Percentiles rank a stretch among this genome's conserved stretches.
phyloP scores from a whole-genome alignment of 2,329 filamentous ascomycete genomes.

The Curvularia hawaiiensis region DNA sequence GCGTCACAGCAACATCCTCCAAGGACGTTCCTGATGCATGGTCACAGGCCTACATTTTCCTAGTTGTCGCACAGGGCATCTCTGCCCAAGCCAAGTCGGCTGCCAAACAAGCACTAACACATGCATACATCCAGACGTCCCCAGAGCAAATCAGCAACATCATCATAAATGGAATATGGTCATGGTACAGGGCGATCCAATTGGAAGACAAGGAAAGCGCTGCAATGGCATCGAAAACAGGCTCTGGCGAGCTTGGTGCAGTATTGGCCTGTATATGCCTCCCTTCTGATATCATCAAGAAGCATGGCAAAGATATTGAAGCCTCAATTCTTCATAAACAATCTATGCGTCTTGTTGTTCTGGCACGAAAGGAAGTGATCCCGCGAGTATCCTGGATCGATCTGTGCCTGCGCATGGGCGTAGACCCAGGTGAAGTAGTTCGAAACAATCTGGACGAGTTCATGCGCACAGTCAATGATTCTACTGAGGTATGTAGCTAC shows the following conservation, averaged over 20 bases:
- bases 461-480: slow-evolving; percentile 67
- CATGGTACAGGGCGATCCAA: slow-evolving; percentile 72
- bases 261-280: slow-evolving; percentile 68
- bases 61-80: slow-evolving; percentile 68
- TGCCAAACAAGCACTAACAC: slow-evolving; percentile 65
- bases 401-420: slow-evolving; percentile 75
- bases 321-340: slow-evolving; percentile 66
- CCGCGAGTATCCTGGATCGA: slow-evolving; percentile 87
- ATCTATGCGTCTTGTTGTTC: slow-evolving; percentile 75
- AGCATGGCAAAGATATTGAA: slow-evolving; percentile 52
- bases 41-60: slow-evolving; percentile 84
- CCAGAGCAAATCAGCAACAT: slow-evolving; percentile 65
- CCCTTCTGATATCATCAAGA: slow-evolving; percentile 56
- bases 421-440: slow-evolving; percentile 83
- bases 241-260: slow-evolving; percentile 66
- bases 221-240: slow-evolving; percentile 68
- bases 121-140: slow-evolving; percentile 63
- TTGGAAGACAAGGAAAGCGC: slow-evolving; percentile 78
- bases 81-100: slow-evolving; percentile 68
- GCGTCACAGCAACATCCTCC: slow-evolving; percentile 57
- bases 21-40: slow-evolving; percentile 67
- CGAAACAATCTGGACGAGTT: slow-evolving; percentile 66
- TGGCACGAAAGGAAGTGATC: slow-evolving; percentile 79
- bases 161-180: slow-evolving; percentile 77
- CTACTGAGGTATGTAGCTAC: slow-evolving; percentile 58